A percentile compares a stretch with the other conserved stretches of the same genome.
These are phyloP conservation scores for Diaporthe citri DNA, from an alignment of 2,329 filamentous ascomycete genomes.

Conservation along the genomic window DNA sequence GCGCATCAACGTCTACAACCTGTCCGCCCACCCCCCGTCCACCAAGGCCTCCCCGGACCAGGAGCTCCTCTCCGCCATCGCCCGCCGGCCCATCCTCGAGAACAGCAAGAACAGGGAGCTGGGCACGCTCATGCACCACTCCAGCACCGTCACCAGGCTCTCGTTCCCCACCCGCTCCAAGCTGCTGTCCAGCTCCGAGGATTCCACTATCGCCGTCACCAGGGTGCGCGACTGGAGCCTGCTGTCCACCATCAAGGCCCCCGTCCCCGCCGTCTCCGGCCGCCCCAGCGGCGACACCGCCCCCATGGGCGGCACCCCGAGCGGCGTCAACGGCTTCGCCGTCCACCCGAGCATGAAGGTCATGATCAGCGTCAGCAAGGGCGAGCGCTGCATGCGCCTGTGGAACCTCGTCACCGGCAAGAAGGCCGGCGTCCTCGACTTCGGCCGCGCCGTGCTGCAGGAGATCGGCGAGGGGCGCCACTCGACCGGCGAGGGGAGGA, in stretches of 20 bases:
- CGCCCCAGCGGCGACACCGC: conserved; percentile 92
- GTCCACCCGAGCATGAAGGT: conserved; percentile 97
- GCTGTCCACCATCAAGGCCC: conserved; percentile 89
- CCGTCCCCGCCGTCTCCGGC: conserved; percentile 82
- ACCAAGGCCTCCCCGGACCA: conserved; percentile 60
- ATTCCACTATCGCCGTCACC: conserved; percentile 90
- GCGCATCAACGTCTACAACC: conserved; percentile 92
- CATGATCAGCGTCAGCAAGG: conserved; percentile 92
- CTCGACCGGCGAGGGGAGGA: conserved; percentile 84
- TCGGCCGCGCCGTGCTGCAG: conserved; percentile 78
- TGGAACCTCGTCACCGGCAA: conserved; percentile 98
- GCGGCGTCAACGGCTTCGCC: conserved; percentile 94
- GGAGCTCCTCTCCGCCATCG: conserved; percentile 74
- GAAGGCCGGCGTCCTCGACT: conserved; percentile 93
- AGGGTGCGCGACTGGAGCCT: conserved; percentile 90
- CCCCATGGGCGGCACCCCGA: conserved; percentile 81
- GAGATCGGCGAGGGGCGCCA: conserved; percentile 82
- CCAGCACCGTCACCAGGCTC: conserved; percentile 82
- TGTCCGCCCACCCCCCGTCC: conserved; percentile 78
- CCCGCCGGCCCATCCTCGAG: conserved; percentile 81
- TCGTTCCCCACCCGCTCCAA: conserved; percentile 89
- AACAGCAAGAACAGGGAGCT: conserved; percentile 90
- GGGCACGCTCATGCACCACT: conserved; percentile 88
- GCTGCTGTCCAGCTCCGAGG: conserved; percentile 87
- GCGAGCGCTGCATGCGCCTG: conserved; percentile 90